phyloP scores from a whole-genome alignment of 768 basidiomycete genomes.

The Podaxis sp. region DNA sequence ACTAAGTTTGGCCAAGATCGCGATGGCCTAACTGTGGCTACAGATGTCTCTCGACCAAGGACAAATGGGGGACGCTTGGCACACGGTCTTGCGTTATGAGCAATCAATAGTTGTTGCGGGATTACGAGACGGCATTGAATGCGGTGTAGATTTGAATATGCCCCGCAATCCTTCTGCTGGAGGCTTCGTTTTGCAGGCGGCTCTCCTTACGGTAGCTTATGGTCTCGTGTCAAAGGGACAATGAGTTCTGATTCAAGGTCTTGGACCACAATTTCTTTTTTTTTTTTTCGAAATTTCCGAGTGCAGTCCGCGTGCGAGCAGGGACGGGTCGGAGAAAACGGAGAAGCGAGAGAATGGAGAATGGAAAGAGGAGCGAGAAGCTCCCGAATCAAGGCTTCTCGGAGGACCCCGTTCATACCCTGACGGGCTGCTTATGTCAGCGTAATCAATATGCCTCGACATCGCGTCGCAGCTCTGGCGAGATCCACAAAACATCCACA shows the following conservation, averaged over 20 bases:
- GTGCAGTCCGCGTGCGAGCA: background rate
- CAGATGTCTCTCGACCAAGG: background rate
- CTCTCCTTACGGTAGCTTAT: background rate
- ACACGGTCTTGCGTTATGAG: background rate
- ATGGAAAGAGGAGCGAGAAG: background rate
- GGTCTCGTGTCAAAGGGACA: too few species aligned
- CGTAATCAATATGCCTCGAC: background rate
- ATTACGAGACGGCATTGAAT: background rate
- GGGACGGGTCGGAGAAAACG: background rate
- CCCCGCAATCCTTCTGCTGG: background rate
- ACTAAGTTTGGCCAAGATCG: background rate
- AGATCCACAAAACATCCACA: constrained; percentile 15
- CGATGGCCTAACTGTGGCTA: background rate
- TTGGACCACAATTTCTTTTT: too few species aligned
- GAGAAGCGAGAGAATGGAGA: background rate
- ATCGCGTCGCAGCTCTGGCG: background rate
- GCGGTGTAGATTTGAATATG: background rate
- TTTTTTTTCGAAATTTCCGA: too few species aligned
- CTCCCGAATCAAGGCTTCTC: background rate
- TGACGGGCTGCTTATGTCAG: constrained; percentile 3
- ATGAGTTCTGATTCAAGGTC: too few species aligned
- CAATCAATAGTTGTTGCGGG: background rate
- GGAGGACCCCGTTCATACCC: background rate
- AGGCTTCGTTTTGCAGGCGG: background rate
- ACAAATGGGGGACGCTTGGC: background rate